A percentile compares a stretch with the other conserved stretches of the same genome.
Evolutionary conservation across 768 basidiomycete genomes (phyloP).

Genomic region (Tulasnella sp.): DNA sequence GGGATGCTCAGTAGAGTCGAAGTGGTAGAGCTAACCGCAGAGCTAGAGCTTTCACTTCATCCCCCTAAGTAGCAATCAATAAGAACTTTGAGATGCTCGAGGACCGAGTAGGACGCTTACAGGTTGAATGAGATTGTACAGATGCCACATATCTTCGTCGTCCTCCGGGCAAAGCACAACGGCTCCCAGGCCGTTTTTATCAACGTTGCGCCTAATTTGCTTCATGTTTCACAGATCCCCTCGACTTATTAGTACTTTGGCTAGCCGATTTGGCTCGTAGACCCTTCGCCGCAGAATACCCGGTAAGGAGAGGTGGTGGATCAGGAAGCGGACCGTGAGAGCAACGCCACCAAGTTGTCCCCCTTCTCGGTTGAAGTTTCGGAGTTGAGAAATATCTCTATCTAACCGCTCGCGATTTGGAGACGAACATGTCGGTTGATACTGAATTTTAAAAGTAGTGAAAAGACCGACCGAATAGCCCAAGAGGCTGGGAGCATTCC

Average conservation of each 20-base stretch:
- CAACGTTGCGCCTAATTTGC: slow-evolving; percentile 73
- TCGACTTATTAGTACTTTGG: neutral
- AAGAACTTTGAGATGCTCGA: neutral
- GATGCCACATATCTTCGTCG: slow-evolving; percentile 99
- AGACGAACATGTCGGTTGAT: no score
- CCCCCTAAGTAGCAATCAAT: slow-evolving; percentile 47
- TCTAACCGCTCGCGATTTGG: neutral
- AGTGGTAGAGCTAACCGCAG: slow-evolving; percentile 54
- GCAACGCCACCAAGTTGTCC: neutral
- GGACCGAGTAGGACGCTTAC: slow-evolving; percentile 38
- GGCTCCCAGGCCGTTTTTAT: slow-evolving; percentile 82
- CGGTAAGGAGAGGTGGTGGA: neutral
- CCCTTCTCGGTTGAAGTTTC: neutral
- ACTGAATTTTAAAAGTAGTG: no score
- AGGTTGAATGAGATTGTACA: slow-evolving; percentile 92
- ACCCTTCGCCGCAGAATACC: neutral
- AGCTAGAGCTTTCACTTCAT: slow-evolving; percentile 79
- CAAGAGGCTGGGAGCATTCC: no score
- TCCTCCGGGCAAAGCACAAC: slow-evolving; percentile 94
- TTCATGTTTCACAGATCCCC: slow-evolving; percentile 56
- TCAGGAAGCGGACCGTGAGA: neutral
- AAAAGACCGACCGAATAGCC: no score
- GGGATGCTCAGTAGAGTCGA: neutral
- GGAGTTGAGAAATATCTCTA: neutral
- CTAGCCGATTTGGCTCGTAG: neutral